Conservation (phyloP, 2,329 filamentous ascomycete genomes). For the Onygenales sp. region DNA sequence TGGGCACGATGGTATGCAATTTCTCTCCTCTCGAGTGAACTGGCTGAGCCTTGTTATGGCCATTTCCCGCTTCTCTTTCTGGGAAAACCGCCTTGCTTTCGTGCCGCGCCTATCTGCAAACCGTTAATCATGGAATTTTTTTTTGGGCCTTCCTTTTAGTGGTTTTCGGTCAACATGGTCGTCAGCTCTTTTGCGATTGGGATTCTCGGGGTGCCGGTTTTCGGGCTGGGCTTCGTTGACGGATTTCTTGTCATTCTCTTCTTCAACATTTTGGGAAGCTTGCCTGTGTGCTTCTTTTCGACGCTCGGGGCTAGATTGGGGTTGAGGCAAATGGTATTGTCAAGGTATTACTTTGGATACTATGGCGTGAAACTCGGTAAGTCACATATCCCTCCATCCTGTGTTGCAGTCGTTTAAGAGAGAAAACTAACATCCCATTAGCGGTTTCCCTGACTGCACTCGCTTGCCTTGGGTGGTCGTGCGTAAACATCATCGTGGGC, state of each 20-base stretch:
- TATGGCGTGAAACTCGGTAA: slow-evolving; percentile 58
- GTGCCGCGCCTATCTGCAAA: no score
- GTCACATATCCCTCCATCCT: slow-evolving; percentile 15
- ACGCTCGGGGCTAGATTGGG: slow-evolving; percentile 67
- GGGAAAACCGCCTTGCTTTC: background rate
- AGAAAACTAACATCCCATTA: slow-evolving; percentile 6
- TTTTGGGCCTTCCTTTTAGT: background rate
- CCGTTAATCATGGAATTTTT: background rate
- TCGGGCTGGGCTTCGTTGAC: slow-evolving; percentile 2
- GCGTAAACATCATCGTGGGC: slow-evolving; percentile 70
- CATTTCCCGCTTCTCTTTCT: no score
- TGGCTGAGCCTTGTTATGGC: background rate
- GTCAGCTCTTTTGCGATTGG: slow-evolving; percentile 2
- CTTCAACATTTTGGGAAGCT: slow-evolving; percentile 1
- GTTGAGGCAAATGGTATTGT: slow-evolving; percentile 68
- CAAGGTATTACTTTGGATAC: slow-evolving; percentile 47
- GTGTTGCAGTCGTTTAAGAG: background rate
- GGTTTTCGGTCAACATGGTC: background rate
- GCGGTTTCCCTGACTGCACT: slow-evolving; percentile 58
- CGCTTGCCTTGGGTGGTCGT: slow-evolving; percentile 64
- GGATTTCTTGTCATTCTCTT: slow-evolving; percentile 4
- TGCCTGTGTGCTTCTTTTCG: slow-evolving; percentile 50
- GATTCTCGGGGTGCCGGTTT: background rate
- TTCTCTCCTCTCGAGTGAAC: background rate
- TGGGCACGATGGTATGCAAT: background rate